Base-by-base conservation (phyloP, 2,329 filamentous ascomycete species). In the Exophiala sideris region DNA sequence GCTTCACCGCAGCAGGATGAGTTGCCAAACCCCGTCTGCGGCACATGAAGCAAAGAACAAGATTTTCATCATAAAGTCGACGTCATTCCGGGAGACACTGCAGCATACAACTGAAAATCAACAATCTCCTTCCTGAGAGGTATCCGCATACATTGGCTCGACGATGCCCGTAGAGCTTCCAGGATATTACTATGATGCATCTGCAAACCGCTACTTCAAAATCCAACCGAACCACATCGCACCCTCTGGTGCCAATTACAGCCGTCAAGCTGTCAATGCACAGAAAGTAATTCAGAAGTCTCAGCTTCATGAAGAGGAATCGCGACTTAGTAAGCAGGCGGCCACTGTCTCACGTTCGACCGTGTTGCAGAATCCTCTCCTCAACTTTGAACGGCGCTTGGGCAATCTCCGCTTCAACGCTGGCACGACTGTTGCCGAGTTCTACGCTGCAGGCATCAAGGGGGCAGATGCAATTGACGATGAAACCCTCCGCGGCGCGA, bases 251-350 rank as follows among this genome's bases (percentile, higher is more conserved):
- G 73, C 79, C 0, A 69, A 75, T 12, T 87, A 84, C 72, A 82
- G 83, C 7, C 70, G 75, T n/a, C 73, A 80, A 42, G 76, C 77
- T 5, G 79, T 86, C 52, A 85, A 82, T 68, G 76, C 75, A 59
- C 81, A 81, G 48, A 77, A 77, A 56, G 58, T 73, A 2, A 72
- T 79, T 32, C 72, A 79, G 34, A 66, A 73, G 50, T 18, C 41
- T 3, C 39, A 53, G 21, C 48, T 21, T n/a, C 54, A 68, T 67
- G 46, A 54, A 20, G 36, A 57, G 50, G 38, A 41, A 45, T 36
- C 38, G n/a, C 34, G 44, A 11, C 20, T 12, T 16, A 21, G 10
- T 6, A 53, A 48, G 11, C 4, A 41, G 45, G 41, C 51, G 20
- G 14, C 46, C 9, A 56, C 52, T 2, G 41, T 56, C 4, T 48